Conservation (phyloP, 768 basidiomycete genomes). For the Paxillus ammoniavirescens region DNA sequence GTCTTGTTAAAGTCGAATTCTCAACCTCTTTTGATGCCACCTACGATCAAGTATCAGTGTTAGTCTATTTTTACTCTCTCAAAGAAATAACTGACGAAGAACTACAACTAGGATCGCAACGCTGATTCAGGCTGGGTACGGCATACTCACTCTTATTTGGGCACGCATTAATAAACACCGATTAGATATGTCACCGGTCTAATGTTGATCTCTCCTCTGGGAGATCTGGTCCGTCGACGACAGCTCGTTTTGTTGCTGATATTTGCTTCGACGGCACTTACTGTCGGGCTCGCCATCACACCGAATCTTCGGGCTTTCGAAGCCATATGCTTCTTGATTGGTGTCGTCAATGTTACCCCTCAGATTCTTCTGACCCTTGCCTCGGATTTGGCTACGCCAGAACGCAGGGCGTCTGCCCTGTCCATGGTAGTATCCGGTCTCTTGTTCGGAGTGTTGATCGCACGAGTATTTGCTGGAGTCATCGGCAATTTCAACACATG, state of each 20-base stretch:
- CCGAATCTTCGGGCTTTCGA: conserved; percentile 59
- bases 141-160: neutral
- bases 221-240: conserved; percentile 78
- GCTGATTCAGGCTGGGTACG: conserved; percentile 65
- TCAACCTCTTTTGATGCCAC: conserved; percentile 39
- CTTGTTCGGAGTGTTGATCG: conserved; percentile 70
- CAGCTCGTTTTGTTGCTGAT: conserved; percentile 64
- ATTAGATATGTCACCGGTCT: conserved; percentile 69
- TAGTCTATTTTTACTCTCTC: neutral
- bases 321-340: conserved; percentile 66
- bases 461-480: conserved; percentile 72
- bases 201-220: conserved; percentile 74
- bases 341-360: conserved; percentile 67
- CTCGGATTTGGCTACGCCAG: conserved; percentile 77
- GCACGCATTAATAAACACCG: neutral
- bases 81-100: neutral
- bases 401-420: conserved; percentile 70
- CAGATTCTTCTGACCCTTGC: conserved; percentile 76
- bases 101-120: conserved; percentile 53
- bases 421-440: conserved; percentile 70
- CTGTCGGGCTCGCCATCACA: conserved; percentile 72
- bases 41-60: conserved; percentile 36
- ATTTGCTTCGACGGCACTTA: conserved; percentile 51
- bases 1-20: conserved; percentile 26
- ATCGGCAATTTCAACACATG: conserved; percentile 72